Conservation (phyloP, 2,329 filamentous ascomycete species). For the Lasiodiplodia sp. region DNA sequence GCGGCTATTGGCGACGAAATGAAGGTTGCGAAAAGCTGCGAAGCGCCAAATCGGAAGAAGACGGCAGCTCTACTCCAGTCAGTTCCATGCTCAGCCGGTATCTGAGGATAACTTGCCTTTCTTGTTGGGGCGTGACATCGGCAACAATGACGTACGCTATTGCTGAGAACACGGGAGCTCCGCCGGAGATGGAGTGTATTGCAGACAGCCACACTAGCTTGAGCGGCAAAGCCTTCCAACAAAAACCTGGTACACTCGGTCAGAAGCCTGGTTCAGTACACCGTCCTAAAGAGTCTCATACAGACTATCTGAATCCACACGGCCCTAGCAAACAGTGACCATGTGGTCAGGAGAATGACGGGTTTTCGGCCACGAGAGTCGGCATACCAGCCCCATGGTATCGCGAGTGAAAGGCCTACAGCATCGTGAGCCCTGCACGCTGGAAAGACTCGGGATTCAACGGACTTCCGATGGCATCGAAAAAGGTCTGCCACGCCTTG, state of each 20-base stretch:
- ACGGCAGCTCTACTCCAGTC: constrained; percentile 35
- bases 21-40: constrained; percentile 38
- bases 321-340: constrained; percentile 35
- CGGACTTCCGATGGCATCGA: constrained; percentile 57
- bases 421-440: not conserved
- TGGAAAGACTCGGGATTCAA: constrained; percentile 28
- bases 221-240: constrained; percentile 44
- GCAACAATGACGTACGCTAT: constrained; percentile 40
- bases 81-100: not conserved
- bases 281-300: not conserved
- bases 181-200: constrained; percentile 40
- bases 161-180: constrained; percentile 35
- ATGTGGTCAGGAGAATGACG: constrained; percentile 38
- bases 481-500: constrained; percentile 55
- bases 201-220: constrained; percentile 42
- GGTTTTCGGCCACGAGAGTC: constrained; percentile 45
- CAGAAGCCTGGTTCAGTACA: not conserved
- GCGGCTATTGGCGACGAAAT: constrained; percentile 43
- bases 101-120: constrained; percentile 22
- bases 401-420: constrained; percentile 38
- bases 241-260: constrained; percentile 35
- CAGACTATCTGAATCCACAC: constrained; percentile 43
- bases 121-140: constrained; percentile 40
- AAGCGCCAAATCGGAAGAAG: constrained; percentile 42
- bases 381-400: constrained; percentile 46